These are phyloP conservation scores for Nevesoporus exiguus DNA, from an alignment of 768 basidiomycete genomes.

Conservation along the genomic window DNA sequence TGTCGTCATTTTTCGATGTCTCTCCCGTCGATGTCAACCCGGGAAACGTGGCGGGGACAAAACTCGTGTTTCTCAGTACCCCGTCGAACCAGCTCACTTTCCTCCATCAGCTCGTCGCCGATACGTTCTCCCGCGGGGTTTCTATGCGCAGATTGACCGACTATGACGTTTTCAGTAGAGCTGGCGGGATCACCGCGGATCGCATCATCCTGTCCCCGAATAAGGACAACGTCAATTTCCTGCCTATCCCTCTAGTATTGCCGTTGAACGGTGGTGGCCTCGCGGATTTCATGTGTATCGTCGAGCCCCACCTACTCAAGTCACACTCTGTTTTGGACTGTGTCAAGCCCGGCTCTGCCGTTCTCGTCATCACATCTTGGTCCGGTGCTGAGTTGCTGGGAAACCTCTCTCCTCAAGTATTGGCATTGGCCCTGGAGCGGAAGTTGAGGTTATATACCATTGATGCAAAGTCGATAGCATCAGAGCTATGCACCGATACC, in stretches of 20 bases:
- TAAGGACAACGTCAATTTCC: conserved; percentile 30
- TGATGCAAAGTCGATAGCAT: conserved; percentile 53
- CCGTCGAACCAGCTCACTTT: conserved; percentile 43
- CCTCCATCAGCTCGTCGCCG: conserved; percentile 49
- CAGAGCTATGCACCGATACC: conserved; percentile 26
- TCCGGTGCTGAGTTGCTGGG: conserved; percentile 65
- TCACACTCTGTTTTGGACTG: conserved; percentile 68
- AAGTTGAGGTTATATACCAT: conserved; percentile 57
- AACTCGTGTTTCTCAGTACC: conserved; percentile 53
- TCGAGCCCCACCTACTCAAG: conserved; percentile 76
- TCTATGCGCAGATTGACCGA: conserved; percentile 60
- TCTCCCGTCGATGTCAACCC: conserved; percentile 28
- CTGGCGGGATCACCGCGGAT: conserved; percentile 66
- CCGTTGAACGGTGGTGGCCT: conserved; percentile 53
- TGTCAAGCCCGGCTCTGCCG: conserved; percentile 61
- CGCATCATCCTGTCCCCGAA: conserved; percentile 63
- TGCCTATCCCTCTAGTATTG: conserved; percentile 55
- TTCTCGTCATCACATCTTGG: conserved; percentile 79
- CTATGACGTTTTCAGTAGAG: conserved; percentile 72
- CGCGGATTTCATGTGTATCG: conserved; percentile 69
- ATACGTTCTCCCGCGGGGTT: conserved; percentile 55
- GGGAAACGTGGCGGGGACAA: conserved; percentile 30
- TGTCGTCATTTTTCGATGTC: conserved; percentile 24
- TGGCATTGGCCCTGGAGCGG: conserved; percentile 42
- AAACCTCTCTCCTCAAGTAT: conserved; percentile 55